Evolutionary conservation across 768 basidiomycete species (phyloP).

Genomic region (Phaeolepiota aurea): DNA sequence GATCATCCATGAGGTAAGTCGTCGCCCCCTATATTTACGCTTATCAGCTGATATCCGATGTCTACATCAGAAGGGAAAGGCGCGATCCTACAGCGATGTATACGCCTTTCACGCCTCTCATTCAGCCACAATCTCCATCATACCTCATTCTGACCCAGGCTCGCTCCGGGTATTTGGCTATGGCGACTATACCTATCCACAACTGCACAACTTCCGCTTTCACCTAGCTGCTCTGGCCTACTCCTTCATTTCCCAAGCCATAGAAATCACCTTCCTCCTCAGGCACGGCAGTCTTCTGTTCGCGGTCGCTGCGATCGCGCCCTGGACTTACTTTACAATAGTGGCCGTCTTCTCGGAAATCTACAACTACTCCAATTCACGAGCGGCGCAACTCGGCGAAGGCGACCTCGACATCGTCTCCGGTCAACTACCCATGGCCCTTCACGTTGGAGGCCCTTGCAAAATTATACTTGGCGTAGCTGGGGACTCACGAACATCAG

Average conservation of each 20-base stretch:
- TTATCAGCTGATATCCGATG: neutral
- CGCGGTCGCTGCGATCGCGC: neutral
- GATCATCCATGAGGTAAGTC: neutral
- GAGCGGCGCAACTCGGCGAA: too few relatives aligned
- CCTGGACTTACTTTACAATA: constrained; percentile 1
- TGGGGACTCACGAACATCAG: neutral
- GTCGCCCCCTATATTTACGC: neutral
- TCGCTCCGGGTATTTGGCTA: neutral
- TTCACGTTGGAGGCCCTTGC: neutral
- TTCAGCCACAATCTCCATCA: neutral
- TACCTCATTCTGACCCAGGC: neutral
- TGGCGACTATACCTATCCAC: neutral
- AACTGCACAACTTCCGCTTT: neutral
- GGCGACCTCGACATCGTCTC: constrained; percentile 1
- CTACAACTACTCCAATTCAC: neutral
- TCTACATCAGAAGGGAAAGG: neutral
- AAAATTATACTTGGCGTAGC: neutral
- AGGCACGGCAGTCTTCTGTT: too few relatives aligned
- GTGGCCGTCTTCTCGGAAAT: neutral
- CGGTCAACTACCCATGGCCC: neutral
- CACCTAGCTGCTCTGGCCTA: neutral
- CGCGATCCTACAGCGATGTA: neutral
- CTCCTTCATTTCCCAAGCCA: neutral
- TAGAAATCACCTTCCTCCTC: neutral
- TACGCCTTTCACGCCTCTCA: neutral